These are phyloP conservation scores for Aureobasidium namibiae DNA, from an alignment of 2,329 filamentous ascomycete species.

Conservation along the genomic window DNA sequence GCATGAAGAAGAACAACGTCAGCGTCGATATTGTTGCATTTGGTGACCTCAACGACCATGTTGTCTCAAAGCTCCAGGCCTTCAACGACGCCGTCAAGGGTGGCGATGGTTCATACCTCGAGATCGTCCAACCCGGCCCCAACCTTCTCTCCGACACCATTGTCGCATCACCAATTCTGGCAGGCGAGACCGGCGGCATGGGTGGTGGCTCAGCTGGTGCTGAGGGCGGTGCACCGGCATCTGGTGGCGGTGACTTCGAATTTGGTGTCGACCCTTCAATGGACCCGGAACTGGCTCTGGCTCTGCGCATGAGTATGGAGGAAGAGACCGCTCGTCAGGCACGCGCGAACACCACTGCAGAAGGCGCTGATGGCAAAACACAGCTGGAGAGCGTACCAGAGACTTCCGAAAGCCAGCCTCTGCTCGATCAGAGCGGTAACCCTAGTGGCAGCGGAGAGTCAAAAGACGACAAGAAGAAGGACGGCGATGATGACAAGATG, in stretches of 20 bases:
- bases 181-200: conserved; percentile 63
- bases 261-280: conserved; percentile 86
- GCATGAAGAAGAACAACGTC: conserved; percentile 97
- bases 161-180: conserved; percentile 79
- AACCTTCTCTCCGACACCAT: conserved; percentile 90
- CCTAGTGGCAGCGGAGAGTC: conserved; percentile 51
- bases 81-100: conserved; percentile 93
- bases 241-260: conserved; percentile 60
- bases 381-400: conserved; percentile 75
- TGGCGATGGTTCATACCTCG: conserved; percentile 82
- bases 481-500: conserved; percentile 67
- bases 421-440: conserved; percentile 57
- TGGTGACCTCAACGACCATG: conserved; percentile 84
- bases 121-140: conserved; percentile 81
- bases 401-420: conserved; percentile 51
- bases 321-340: conserved; percentile 94
- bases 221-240: conserved; percentile 43
- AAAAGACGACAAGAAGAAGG: conserved; percentile 44
- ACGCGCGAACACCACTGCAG: conserved; percentile 67
- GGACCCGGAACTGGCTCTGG: conserved; percentile 89
- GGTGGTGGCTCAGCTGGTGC: conserved; percentile 41
- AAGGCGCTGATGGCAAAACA: conserved; percentile 60
- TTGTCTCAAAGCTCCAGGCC: conserved; percentile 77
- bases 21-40: conserved; percentile 93
- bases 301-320: conserved; percentile 94